These are phyloP conservation scores for Amauroascus niger DNA, from an alignment of 2,329 filamentous ascomycete species.

Conservation along the genomic window DNA sequence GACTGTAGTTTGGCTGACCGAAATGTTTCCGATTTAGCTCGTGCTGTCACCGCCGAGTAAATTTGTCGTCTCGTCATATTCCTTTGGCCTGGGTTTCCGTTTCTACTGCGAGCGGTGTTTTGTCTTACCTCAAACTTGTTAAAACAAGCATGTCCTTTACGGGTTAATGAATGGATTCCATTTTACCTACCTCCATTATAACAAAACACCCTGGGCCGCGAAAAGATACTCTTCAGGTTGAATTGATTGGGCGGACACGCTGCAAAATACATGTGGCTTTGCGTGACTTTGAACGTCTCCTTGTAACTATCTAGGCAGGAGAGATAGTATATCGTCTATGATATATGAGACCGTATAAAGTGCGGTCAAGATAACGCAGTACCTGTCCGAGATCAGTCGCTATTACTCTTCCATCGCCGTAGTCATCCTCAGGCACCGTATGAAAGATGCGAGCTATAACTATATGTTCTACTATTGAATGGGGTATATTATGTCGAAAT, in stretches of 20 bases:
- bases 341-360: background rate
- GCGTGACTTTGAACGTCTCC: background rate
- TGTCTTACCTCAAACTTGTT: slow-evolving; percentile 1
- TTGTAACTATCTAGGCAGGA: slow-evolving; percentile 4
- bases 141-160: slow-evolving; percentile 12
- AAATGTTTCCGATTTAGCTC: slow-evolving; percentile 25
- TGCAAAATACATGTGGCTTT: background rate
- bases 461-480: background rate
- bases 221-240: background rate
- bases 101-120: slow-evolving; percentile 9
- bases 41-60: slow-evolving; percentile 33
- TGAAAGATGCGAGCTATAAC: too few relatives aligned
- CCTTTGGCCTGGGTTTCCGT: slow-evolving; percentile 4
- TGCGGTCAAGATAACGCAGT: background rate
- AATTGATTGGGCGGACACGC: background rate
- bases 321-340: background rate
- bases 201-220: background rate
- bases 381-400: background rate
- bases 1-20: background rate
- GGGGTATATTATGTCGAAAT: background rate
- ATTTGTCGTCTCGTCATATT: slow-evolving; percentile 7
- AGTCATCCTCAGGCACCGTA: background rate
- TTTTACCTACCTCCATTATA: background rate
- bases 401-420: background rate
- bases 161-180: slow-evolving; percentile 13